phyloP scores from a whole-genome alignment of 345 rosid genomes.

The Bretschneidera sinensis region DNA sequence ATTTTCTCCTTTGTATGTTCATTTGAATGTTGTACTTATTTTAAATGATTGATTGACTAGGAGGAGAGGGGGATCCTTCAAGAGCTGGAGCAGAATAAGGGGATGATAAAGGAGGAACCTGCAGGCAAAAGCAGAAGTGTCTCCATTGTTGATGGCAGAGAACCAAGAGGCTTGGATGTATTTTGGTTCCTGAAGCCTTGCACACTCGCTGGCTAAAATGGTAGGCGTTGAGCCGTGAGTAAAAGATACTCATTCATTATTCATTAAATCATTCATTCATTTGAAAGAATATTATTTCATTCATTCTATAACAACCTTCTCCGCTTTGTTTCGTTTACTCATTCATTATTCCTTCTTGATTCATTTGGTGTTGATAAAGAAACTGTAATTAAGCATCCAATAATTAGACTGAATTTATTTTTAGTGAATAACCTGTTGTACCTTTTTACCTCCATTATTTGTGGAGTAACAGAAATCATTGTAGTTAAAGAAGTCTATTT shows the following conservation, averaged over 20 bases:
- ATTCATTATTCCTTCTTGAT: conserved; percentile 15
- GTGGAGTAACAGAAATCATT: conserved; percentile 2
- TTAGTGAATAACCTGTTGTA: conserved; percentile 14
- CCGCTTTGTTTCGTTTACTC: not conserved
- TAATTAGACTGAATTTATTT: conserved; percentile 14
- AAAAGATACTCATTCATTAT: conserved; percentile 20
- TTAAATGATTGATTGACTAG: not conserved
- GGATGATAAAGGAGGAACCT: conserved; percentile 27
- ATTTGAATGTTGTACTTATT: no score
- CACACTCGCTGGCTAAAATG: conserved; percentile 43
- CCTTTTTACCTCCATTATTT: not conserved
- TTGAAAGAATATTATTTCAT: not conserved
- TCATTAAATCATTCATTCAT: conserved; percentile 9
- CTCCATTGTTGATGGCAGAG: conserved; percentile 40
- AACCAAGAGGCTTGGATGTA: conserved; percentile 54
- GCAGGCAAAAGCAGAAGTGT: conserved; percentile 25
- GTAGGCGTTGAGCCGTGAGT: no score
- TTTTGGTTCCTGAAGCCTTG: conserved; percentile 98
- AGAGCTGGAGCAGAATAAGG: conserved; percentile 50
- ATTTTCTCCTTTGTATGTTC: no score
- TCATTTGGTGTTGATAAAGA: conserved; percentile 22
- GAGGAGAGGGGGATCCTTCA: conserved; percentile 58
- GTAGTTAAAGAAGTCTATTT: not conserved
- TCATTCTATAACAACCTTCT: not conserved
- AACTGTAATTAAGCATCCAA: conserved; percentile 17